phyloP scores from a whole-genome alignment of 2,329 filamentous ascomycete species.

The Fonsecaea erecta region DNA sequence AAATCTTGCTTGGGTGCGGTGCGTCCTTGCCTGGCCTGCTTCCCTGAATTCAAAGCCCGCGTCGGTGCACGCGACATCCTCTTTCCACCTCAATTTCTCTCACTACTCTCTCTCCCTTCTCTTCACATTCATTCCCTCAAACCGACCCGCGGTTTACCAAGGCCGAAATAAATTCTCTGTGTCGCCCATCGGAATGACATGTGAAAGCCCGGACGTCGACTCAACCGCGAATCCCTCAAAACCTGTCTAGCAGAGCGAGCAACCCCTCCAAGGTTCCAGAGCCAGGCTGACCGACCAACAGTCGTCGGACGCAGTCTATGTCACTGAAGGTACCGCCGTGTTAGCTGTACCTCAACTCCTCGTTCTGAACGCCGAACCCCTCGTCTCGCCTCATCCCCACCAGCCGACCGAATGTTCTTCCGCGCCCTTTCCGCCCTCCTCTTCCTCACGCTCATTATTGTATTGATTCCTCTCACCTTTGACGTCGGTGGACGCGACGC shows the following conservation, averaged over 20 bases:
- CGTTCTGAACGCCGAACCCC: slow-evolving; percentile 52
- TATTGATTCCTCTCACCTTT: slow-evolving; percentile 95
- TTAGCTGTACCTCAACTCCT: slow-evolving; percentile 12
- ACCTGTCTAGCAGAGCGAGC: slow-evolving; percentile 7
- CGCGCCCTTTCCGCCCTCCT: slow-evolving; percentile 76
- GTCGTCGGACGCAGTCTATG: neutral
- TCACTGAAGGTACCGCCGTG: neutral
- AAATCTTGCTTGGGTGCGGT: neutral
- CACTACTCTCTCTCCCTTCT: slow-evolving; percentile 4
- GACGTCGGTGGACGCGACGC: slow-evolving; percentile 96
- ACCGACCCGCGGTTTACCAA: slow-evolving; percentile 6
- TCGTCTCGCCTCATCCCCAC: slow-evolving; percentile 46
- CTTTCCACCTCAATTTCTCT: neutral
- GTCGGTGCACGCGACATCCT: slow-evolving; percentile 13
- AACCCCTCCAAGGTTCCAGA: neutral
- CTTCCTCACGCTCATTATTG: slow-evolving; percentile 89
- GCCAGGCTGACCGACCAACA: neutral
- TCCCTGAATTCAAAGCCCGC: slow-evolving; percentile 2
- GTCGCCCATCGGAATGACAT: slow-evolving; percentile 33
- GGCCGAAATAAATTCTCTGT: slow-evolving; percentile 2
- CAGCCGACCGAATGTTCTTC: slow-evolving; percentile 70
- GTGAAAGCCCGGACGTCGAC: slow-evolving; percentile 32
- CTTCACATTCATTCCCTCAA: slow-evolving; percentile 4
- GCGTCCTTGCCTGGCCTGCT: slow-evolving; percentile 9
- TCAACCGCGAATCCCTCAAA: slow-evolving; percentile 18